These are phyloP conservation scores for Vicia sativa DNA, from an alignment of 306 rosid species.

Conservation along the genomic window DNA sequence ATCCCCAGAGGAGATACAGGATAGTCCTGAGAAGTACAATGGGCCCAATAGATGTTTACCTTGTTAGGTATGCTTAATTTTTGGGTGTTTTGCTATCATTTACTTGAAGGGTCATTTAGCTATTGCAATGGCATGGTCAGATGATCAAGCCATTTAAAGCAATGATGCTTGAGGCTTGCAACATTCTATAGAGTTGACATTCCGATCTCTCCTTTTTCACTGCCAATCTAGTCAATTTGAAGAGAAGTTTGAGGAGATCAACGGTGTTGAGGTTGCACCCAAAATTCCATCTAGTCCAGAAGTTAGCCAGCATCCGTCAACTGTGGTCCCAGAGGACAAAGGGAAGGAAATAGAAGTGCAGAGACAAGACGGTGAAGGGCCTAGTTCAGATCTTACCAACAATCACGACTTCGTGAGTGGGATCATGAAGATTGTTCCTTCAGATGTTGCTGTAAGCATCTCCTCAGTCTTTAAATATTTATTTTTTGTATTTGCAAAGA, in stretches of 20 bases:
- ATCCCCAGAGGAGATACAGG: constrained; percentile 95
- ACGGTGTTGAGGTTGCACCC: constrained; percentile 64
- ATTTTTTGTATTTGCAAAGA: constrained; percentile 28
- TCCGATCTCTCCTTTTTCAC: constrained; percentile 22
- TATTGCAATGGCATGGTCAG: constrained; percentile 24
- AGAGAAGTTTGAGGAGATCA: constrained; percentile 91
- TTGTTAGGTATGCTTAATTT: constrained; percentile 72
- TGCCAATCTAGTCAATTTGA: constrained; percentile 79
- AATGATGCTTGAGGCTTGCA: constrained; percentile 28
- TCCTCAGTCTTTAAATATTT: constrained; percentile 29
- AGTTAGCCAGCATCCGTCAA: constrained; percentile 48
- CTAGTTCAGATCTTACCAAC: constrained; percentile 57
- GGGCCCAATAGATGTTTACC: constrained; percentile 99
- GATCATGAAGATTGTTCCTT: constrained; percentile 97
- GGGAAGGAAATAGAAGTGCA: constrained; percentile 56
- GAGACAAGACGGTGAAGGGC: constrained; percentile 56
- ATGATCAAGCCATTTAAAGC: constrained; percentile 35
- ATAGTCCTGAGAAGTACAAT: constrained; percentile 92
- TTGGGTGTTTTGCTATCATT: constrained; percentile 23
- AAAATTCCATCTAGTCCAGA: constrained; percentile 65
- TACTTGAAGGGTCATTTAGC: constrained; percentile 28
- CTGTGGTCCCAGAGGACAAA: constrained; percentile 50
- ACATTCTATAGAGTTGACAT: constrained; percentile 27
- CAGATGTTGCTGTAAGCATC: constrained; percentile 86
- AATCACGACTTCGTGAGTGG: constrained; percentile 81